Evolutionary conservation across 129 eudicot species (phyloP).

Genomic region (Apium graveolens): DNA sequence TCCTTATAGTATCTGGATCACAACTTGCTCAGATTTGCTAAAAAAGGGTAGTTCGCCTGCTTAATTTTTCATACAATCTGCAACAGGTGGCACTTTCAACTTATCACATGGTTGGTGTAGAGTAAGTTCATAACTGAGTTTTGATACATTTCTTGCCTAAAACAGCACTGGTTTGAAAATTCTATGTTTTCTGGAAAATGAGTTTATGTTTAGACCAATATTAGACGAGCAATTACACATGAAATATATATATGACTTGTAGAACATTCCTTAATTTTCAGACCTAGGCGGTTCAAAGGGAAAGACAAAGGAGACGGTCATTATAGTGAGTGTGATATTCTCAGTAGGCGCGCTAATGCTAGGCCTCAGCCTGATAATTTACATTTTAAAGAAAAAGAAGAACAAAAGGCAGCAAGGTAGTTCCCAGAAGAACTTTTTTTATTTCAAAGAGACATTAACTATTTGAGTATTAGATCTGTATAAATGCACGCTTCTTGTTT

Average conservation of each 20-base stretch:
- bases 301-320: constrained; percentile 3
- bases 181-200: not conserved
- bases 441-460: not conserved
- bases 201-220: not conserved
- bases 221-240: too few relatives aligned
- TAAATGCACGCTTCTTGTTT: too few relatives aligned
- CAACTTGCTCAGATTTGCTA: not conserved
- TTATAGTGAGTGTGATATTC: constrained; percentile 10
- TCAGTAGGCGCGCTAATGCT: constrained; percentile 2
- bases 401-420: not conserved
- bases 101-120: not conserved
- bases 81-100: too few relatives aligned
- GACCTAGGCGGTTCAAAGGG: not conserved
- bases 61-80: not conserved
- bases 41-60: not conserved
- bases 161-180: not conserved
- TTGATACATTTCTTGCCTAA: not conserved
- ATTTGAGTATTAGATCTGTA: not conserved
- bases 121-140: not conserved
- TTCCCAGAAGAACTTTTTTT: not conserved
- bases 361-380: constrained; percentile 15
- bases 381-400: constrained; percentile 25
- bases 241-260: not conserved
- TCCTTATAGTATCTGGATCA: not conserved
- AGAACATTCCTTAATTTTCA: not conserved